Percentiles rank a stretch among this genome's conserved stretches.
phyloP scores from a whole-genome alignment of 805 yeast genomes.

The Yamadazyma akitaensis region DNA sequence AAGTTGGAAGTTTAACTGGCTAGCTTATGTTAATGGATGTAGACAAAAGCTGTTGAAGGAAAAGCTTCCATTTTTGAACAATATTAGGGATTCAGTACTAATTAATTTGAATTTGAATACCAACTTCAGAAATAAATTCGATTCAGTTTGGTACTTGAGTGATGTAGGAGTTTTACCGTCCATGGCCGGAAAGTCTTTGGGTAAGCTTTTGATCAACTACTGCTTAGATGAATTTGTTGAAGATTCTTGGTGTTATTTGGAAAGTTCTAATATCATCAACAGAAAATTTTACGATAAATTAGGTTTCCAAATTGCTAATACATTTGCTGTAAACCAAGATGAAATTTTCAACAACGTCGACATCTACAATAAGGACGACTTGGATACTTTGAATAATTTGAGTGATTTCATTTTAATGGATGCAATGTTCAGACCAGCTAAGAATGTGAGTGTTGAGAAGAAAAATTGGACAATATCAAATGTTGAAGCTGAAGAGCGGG shows the following conservation, averaged over 20 bases:
- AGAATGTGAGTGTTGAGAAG: constrained; percentile 11
- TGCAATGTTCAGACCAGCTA: constrained; percentile 20
- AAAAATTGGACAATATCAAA: constrained; percentile 5
- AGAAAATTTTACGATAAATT: constrained; percentile 51
- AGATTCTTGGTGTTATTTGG: constrained; percentile 44
- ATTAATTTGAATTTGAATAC: constrained; percentile 28
- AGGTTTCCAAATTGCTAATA: constrained; percentile 42
- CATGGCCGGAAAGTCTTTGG: constrained; percentile 59
- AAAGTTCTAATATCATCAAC: constrained; percentile 54
- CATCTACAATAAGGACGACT: constrained; percentile 12
- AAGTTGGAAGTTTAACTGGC: constrained; percentile 33
- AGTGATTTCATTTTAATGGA: constrained; percentile 18
- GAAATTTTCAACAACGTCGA: constrained; percentile 15
- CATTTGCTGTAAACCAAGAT: constrained; percentile 26
- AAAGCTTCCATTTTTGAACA: constrained; percentile 44
- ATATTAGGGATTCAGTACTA: constrained; percentile 43
- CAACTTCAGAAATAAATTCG: constrained; percentile 28
- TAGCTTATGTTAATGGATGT: constrained; percentile 37
- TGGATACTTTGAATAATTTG: constrained; percentile 11
- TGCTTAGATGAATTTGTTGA: constrained; percentile 47
- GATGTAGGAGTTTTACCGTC: constrained; percentile 57
- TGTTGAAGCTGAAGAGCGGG: constrained; percentile 3
- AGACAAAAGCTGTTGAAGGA: constrained; percentile 50
- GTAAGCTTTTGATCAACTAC: constrained; percentile 48
- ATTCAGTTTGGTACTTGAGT: constrained; percentile 52